Conservation (phyloP, 2,329 filamentous ascomycete genomes). For the Botrytis hyacinthi region DNA sequence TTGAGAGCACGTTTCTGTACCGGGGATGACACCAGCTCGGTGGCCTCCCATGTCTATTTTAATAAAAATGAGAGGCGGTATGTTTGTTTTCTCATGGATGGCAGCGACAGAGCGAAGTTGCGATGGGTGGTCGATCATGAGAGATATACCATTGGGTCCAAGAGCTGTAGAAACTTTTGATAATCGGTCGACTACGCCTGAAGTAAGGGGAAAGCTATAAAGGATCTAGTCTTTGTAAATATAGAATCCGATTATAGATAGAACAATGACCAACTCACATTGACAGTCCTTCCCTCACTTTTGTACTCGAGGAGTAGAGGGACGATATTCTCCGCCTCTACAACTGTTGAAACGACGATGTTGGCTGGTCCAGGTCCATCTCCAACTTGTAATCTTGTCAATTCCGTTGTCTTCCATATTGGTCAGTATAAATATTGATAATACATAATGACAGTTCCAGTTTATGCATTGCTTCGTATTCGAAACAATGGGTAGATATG, state of each 20-base stretch:
- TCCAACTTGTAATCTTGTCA: slow-evolving; percentile 70
- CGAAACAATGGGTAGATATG: not conserved
- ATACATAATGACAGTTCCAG: not conserved
- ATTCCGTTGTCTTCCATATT: slow-evolving; percentile 57
- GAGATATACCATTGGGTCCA: slow-evolving; percentile 54
- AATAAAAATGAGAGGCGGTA: slow-evolving; percentile 58
- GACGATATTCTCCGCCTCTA: slow-evolving; percentile 67
- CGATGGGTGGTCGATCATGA: slow-evolving; percentile 67
- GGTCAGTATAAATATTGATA: slow-evolving; percentile 25
- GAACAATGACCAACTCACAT: slow-evolving; percentile 46
- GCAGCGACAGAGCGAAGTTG: slow-evolving; percentile 55
- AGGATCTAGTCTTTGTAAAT: slow-evolving; percentile 30
- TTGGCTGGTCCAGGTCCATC: slow-evolving; percentile 46
- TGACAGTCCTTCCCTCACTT: slow-evolving; percentile 52
- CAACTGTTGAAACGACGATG: slow-evolving; percentile 71
- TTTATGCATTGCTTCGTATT: not conserved
- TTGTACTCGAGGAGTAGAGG: slow-evolving; percentile 60
- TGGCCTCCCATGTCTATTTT: slow-evolving; percentile 74
- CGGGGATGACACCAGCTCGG: slow-evolving; percentile 63
- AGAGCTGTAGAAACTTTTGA: slow-evolving; percentile 54
- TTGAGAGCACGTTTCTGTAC: slow-evolving; percentile 45
- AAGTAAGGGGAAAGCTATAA: slow-evolving; percentile 68
- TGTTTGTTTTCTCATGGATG: slow-evolving; percentile 45
- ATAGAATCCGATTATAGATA: not conserved
- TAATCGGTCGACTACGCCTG: slow-evolving; percentile 59